Base-by-base conservation (phyloP, 1,284 basidiomycete genomes). In the Coniophora puteana region DNA sequence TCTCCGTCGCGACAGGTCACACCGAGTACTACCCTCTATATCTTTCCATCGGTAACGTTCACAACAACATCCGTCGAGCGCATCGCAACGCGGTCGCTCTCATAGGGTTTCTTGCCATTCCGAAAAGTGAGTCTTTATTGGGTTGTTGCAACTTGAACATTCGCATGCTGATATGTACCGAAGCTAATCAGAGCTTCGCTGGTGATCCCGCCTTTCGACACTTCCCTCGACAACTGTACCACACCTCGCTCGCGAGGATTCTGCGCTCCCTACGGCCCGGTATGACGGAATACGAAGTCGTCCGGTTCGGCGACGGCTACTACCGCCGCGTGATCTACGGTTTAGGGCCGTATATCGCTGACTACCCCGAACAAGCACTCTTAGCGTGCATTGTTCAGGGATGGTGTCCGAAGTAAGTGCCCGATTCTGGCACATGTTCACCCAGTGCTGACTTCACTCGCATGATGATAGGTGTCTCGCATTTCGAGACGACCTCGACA, bases 1-100 rank as follows among this genome's bases (percentile, higher is more conserved):
- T 64, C 0, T 64, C 58, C 0, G 54, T 66, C 10, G 59, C 48
- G 0, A 65, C 63, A 0, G 63, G 62, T 0, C 51, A 63, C 2
- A 56, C 53, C 22, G 52, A 64, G 8, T 65, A 56, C 33, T 54
- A 59, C 22, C 63, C 58, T 0, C 12, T 63, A 2, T 65, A 66
- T 36, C 25, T 39, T 0, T 60, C 57, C 0, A 40, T 51, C 3
- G 60, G 62, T 0, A 49, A 44, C 22, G 23, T 65, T 3, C 42
- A 49, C 10, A 63, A 65, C 17, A 47, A 14, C 17, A 54, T 49
- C 2, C 48, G 55, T 0, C 45, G 51, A 5, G 54, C 51, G 2
- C 62, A 61, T 34, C 29, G 48, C 1, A 51, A 55, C 31, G 54
- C 47, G 4, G 36, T 65, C 3, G 27, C 48, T 11, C 44, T 53